Evolutionary conservation across 768 basidiomycete genomes (phyloP).

Genomic region (Russula emetica): DNA sequence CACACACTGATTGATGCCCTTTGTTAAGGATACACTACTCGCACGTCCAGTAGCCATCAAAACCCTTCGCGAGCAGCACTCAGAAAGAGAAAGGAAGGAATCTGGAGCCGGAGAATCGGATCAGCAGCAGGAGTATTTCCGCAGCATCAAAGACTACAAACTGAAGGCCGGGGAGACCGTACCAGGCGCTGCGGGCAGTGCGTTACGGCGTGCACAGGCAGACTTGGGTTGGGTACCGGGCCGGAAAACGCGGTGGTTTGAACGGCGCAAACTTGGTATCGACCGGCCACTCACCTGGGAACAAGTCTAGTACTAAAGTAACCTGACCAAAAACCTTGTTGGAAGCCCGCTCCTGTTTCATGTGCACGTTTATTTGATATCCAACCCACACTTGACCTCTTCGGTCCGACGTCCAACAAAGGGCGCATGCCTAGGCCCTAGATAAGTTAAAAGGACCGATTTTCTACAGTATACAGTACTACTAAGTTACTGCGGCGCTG

Average conservation of each 20-base stretch:
- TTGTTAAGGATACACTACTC: conserved; percentile 24
- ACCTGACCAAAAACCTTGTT: too few species aligned
- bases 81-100: conserved; percentile 16
- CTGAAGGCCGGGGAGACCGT: conserved; percentile 28
- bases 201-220: conserved; percentile 22
- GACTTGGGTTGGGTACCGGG: conserved; percentile 27
- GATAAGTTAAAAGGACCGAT: not conserved
- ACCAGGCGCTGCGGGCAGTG: conserved; percentile 25
- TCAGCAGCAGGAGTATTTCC: conserved; percentile 22
- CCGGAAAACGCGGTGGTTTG: conserved; percentile 26
- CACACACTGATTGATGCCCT: not conserved
- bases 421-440: not conserved
- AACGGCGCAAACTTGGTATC: conserved; percentile 27
- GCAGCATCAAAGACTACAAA: conserved; percentile 27
- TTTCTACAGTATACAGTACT: not conserved
- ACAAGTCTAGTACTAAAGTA: conserved; percentile 9
- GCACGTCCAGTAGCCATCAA: conserved; percentile 27
- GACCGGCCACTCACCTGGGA: conserved; percentile 27
- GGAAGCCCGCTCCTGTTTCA: not conserved
- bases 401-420: not conserved
- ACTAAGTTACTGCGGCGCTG: conserved; percentile 32
- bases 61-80: conserved; percentile 18
- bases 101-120: conserved; percentile 13
- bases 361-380: not conserved
- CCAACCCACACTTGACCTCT: not conserved